These are phyloP conservation scores for Ustilago xerochloae DNA, from an alignment of 1,284 basidiomycete species.

Conservation along the genomic window DNA sequence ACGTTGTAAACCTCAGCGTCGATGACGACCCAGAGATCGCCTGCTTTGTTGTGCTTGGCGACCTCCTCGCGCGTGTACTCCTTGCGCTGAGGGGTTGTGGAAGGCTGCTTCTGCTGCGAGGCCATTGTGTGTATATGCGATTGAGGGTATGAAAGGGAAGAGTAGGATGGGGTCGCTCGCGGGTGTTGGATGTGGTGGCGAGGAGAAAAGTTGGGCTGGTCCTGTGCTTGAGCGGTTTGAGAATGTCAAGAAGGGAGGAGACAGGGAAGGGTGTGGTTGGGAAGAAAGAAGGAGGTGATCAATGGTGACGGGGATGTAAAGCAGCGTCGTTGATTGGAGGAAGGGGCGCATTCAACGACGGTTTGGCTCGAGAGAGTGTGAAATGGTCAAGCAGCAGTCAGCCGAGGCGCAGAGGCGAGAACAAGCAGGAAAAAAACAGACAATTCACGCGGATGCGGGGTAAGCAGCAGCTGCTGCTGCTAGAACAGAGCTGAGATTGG, in stretches of 20 bases:
- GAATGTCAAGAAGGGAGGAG: background rate
- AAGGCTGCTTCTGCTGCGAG: constrained; percentile 48
- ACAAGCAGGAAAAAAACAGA: constrained; percentile 4
- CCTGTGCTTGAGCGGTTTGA: no score
- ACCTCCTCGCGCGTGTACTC: constrained; percentile 80
- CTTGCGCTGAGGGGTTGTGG: constrained; percentile 60
- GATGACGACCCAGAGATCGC: constrained; percentile 85
- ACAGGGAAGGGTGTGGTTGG: constrained; percentile 1
- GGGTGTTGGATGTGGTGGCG: no score
- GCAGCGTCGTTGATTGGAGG: constrained; percentile 6
- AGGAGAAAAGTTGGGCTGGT: no score
- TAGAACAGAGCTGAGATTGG: background rate
- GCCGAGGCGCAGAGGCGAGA: background rate
- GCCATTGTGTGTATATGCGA: constrained; percentile 33
- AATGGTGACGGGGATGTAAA: background rate
- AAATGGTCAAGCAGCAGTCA: background rate
- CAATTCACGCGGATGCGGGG: constrained; percentile 27
- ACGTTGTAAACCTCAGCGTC: constrained; percentile 67
- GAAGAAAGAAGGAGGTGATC: background rate
- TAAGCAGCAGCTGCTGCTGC: constrained; percentile 13
- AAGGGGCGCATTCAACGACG: background rate
- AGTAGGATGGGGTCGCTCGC: background rate
- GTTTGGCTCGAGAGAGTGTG: background rate
- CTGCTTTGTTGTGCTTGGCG: constrained; percentile 87
- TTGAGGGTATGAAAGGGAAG: background rate